phyloP scores from a whole-genome alignment of 495 filamentous ascomycete genomes.

The Sphaerosporella brunnea region DNA sequence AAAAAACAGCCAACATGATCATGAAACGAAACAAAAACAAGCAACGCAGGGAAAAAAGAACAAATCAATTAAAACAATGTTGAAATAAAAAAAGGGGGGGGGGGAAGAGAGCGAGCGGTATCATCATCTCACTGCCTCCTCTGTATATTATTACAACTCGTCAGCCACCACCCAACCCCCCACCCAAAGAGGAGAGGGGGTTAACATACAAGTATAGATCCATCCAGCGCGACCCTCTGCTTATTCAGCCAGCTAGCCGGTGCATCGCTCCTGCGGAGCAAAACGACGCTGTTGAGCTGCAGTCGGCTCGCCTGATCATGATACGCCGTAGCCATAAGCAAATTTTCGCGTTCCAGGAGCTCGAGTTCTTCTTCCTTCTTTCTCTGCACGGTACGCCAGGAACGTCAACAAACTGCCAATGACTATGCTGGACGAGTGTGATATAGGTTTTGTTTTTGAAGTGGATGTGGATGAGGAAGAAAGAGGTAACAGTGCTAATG shows the following conservation, averaged over 20 bases:
- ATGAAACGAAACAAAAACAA: too few relatives aligned
- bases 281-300: constrained; percentile 72
- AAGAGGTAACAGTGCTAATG: constrained; percentile 14
- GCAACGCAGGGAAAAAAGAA: too few relatives aligned
- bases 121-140: neutral
- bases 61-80: too few relatives aligned
- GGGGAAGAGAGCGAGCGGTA: too few relatives aligned
- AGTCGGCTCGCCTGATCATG: constrained; percentile 70
- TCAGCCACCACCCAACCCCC: neutral
- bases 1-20: too few relatives aligned
- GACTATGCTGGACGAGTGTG: constrained; percentile 2
- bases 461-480: neutral
- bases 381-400: constrained; percentile 21
- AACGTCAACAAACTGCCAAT: constrained; percentile 8
- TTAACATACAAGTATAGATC: constrained; percentile 8
- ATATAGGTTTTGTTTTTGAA: neutral
- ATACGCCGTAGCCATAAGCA: constrained; percentile 75
- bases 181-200: constrained; percentile 1
- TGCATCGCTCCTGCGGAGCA: constrained; percentile 54
- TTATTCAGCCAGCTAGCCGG: constrained; percentile 82
- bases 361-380: constrained; percentile 47
- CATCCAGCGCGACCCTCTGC: constrained; percentile 59
- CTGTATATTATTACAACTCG: neutral
- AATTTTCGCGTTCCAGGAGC: constrained; percentile 63
- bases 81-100: too few relatives aligned